Percentiles rank a stretch among this genome's conserved stretches.
Conservation (phyloP, 164 flowering plant species). For the Euptelea pleiosperma region DNA sequence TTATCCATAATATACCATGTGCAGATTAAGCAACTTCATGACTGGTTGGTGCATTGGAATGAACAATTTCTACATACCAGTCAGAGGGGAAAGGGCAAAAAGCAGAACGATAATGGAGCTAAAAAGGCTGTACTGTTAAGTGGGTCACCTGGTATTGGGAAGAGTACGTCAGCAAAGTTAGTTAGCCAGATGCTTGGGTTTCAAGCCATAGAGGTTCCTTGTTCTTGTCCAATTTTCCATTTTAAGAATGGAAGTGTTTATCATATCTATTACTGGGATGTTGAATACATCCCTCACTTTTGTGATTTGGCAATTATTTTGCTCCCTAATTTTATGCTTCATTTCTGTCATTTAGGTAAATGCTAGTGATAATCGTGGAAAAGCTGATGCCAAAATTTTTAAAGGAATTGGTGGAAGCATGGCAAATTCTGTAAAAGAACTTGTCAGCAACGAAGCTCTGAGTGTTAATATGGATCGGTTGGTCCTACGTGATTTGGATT, state of each 20-base stretch:
- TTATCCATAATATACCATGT: neutral
- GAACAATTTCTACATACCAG: slow-evolving; percentile 53
- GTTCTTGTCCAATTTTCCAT: neutral
- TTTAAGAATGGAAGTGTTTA: slow-evolving; percentile 1
- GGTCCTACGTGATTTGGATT: slow-evolving; percentile 19
- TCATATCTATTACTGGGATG: neutral
- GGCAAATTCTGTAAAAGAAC: slow-evolving; percentile 92
- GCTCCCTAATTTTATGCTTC: neutral
- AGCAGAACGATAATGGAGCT: slow-evolving; percentile 57
- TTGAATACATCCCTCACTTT: neutral
- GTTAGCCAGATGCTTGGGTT: slow-evolving; percentile 92
- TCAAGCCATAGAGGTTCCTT: slow-evolving; percentile 69
- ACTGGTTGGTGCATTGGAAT: slow-evolving; percentile 83
- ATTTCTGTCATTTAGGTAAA: slow-evolving; percentile 57
- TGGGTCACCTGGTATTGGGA: slow-evolving; percentile 98
- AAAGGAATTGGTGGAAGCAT: slow-evolving; percentile 91
- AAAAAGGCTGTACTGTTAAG: slow-evolving; percentile 84
- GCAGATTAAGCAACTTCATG: slow-evolving; percentile 89
- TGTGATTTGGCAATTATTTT: neutral
- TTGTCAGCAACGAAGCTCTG: slow-evolving; percentile 79
- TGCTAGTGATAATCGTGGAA: slow-evolving; percentile 98
- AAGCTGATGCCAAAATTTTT: slow-evolving; percentile 77
- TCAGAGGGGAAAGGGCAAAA: slow-evolving; percentile 65
- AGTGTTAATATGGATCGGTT: slow-evolving; percentile 57
- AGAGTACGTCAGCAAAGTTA: slow-evolving; percentile 90